Evolutionary conservation across 2,329 filamentous ascomycete species (phyloP).

Genomic region (Aspergillus neoniger): DNA sequence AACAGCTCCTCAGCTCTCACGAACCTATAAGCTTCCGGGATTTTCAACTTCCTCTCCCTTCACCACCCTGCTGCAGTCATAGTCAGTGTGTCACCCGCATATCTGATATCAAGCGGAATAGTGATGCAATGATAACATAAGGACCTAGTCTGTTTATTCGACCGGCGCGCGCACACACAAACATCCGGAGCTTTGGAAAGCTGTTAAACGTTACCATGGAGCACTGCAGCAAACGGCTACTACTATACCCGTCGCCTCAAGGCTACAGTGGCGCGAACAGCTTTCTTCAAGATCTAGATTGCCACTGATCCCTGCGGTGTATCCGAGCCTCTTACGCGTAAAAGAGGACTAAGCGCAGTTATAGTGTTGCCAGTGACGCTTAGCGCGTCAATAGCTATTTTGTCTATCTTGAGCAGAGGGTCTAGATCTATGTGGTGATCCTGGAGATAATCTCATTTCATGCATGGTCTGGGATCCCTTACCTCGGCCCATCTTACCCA

Average conservation of each 20-base stretch:
- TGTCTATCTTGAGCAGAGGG: no score
- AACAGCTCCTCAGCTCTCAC: neutral
- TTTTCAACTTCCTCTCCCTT: neutral
- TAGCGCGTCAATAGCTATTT: neutral
- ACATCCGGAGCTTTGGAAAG: neutral
- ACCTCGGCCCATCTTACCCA: no score
- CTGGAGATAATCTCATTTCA: no score
- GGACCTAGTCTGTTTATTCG: neutral
- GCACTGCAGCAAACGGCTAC: neutral
- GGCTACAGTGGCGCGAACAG: neutral
- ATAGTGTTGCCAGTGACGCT: neutral
- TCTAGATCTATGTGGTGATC: no score
- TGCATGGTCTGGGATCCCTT: no score
- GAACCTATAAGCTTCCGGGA: neutral
- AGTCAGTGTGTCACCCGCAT: neutral
- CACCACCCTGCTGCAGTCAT: neutral
- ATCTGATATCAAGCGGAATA: neutral
- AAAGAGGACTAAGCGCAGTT: neutral
- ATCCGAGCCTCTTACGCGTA: neutral
- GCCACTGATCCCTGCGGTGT: neutral
- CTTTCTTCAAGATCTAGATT: neutral
- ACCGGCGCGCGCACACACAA: neutral
- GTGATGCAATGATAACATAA: constrained; percentile 1
- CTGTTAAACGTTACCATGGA: neutral
- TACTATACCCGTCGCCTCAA: neutral